These are phyloP conservation scores for Ceratobasidium sp. DNA, from an alignment of 1,284 basidiomycete species.

Conservation along the genomic window DNA sequence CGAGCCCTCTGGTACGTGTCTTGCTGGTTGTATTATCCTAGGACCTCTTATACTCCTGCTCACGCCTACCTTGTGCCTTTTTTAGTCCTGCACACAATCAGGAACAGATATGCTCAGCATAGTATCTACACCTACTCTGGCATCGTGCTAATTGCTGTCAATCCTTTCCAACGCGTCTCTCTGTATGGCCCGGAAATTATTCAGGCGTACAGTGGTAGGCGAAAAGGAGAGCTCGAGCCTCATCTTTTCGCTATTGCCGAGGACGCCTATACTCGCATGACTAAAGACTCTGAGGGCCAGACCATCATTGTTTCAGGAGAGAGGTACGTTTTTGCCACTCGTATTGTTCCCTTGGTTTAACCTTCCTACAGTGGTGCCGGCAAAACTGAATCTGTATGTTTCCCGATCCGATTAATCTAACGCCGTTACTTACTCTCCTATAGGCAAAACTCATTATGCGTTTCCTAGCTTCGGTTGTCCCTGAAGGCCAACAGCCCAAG, in stretches of 20 bases:
- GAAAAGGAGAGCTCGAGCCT: conserved; percentile 95
- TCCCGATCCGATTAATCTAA: conserved; percentile 29
- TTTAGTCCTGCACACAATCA: conserved; percentile 94
- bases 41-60: too few relatives aligned
- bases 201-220: conserved; percentile 93
- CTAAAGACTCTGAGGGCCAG: conserved; percentile 93
- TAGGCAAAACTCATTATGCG: conserved; percentile 99
- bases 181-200: conserved; percentile 97
- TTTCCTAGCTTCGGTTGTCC: conserved; percentile 95
- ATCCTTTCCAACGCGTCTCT: conserved; percentile 95
- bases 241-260: conserved; percentile 99
- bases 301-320: conserved; percentile 99
- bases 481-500: conserved; percentile 66
- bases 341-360: conserved; percentile 52
- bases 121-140: conserved; percentile 99
- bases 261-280: conserved; percentile 98
- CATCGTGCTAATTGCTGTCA: conserved; percentile 98
- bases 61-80: conserved; percentile 19
- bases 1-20: conserved; percentile 88
- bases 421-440: conserved; percentile 43
- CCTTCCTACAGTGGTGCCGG: conserved; percentile 85
- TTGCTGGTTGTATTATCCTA: not conserved
- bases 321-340: conserved; percentile 69
- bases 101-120: conserved; percentile 96
- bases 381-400: conserved; percentile 94